Percentiles rank a stretch among this genome's conserved stretches.
Conservation (phyloP, 148 eudicot species). For the Fagopyrum tataricum region DNA sequence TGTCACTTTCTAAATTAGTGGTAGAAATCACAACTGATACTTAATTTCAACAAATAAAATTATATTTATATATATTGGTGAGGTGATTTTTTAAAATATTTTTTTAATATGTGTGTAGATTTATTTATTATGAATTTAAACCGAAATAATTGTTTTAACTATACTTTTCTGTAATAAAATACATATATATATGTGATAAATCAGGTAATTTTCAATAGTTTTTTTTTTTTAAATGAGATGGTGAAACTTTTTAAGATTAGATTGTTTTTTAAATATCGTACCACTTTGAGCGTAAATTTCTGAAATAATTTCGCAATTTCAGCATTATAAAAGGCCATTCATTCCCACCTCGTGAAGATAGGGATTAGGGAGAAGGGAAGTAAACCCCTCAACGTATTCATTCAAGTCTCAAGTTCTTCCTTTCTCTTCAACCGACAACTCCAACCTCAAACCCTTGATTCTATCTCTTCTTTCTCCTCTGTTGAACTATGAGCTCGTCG, state of each 20-base stretch:
- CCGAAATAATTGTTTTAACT: too few relatives aligned
- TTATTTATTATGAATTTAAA: too few relatives aligned
- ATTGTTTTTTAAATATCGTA: background rate
- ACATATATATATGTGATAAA: background rate
- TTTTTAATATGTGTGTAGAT: too few relatives aligned
- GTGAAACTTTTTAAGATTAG: background rate
- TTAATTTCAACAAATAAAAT: too few relatives aligned
- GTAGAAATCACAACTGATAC: too few relatives aligned
- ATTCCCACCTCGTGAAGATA: background rate
- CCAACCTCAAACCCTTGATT: slow-evolving; percentile 9
- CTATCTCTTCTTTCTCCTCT: background rate
- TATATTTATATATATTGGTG: too few relatives aligned
- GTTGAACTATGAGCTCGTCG: slow-evolving; percentile 32
- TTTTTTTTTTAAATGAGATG: too few relatives aligned
- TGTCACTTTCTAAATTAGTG: too few relatives aligned
- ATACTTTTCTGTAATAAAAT: too few relatives aligned
- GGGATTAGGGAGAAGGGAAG: background rate
- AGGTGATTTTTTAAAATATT: too few relatives aligned
- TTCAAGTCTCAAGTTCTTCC: background rate
- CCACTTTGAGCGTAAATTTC: background rate
- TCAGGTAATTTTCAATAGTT: background rate
- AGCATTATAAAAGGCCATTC: background rate
- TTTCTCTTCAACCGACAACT: slow-evolving; percentile 5
- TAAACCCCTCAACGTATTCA: background rate
- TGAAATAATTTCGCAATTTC: background rate